These are phyloP conservation scores for Phalaenopsis aphrodite DNA, from an alignment of 106 monocot genomes.

Conservation along the genomic window DNA sequence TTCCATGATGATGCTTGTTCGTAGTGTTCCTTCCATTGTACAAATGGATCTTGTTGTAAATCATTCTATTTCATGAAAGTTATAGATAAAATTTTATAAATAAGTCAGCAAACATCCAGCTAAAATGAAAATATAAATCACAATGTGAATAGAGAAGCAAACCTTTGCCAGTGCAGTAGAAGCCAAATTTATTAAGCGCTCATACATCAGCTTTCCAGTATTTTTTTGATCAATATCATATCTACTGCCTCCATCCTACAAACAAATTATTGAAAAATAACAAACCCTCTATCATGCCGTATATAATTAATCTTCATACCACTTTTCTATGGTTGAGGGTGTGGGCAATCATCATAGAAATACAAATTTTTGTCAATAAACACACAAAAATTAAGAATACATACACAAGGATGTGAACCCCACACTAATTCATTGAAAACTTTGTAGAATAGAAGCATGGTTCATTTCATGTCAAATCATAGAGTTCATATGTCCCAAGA, in stretches of 20 bases:
- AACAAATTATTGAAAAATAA: neutral
- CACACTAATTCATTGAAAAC: neutral
- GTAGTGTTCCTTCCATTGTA: constrained; percentile 43
- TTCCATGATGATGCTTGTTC: constrained; percentile 38
- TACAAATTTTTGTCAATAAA: neutral
- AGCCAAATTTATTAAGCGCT: constrained; percentile 34
- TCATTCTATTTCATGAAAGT: constrained; percentile 27
- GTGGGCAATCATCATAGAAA: neutral
- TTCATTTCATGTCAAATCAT: neutral
- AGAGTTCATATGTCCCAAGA: neutral
- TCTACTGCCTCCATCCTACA: constrained; percentile 23
- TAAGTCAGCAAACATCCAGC: neutral
- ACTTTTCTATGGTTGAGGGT: neutral
- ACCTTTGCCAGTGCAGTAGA: constrained; percentile 36
- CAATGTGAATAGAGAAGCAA: neutral
- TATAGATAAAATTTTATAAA: neutral
- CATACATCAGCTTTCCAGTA: constrained; percentile 32
- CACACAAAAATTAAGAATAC: neutral
- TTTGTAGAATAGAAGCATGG: neutral
- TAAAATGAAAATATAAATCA: neutral
- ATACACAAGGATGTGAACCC: neutral
- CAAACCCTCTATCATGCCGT: neutral
- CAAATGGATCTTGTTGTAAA: constrained; percentile 16
- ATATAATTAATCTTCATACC: neutral
- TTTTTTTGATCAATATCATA: constrained; percentile 12